Evolutionary conservation across 768 basidiomycete species (phyloP), one percentile per base, ranked within the genome.

Genomic region (Kwoniella sp.): DNA sequence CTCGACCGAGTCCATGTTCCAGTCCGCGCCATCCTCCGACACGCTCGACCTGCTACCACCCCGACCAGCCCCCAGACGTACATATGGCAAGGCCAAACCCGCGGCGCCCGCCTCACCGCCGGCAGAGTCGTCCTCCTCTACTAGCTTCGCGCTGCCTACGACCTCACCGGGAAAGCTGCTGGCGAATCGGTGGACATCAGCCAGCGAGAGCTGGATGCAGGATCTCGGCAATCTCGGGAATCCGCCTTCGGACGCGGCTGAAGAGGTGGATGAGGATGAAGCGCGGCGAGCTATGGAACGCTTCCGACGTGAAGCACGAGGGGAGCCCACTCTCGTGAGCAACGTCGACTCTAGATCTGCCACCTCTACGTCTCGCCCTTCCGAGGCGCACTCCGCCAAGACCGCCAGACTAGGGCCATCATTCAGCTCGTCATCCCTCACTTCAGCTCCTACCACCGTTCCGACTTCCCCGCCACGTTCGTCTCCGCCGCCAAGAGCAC

Each of bases 281-380:
- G 34, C 38, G 1, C 46, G 36, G 22, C 22, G 32, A 14, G 45
- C 28, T 38, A 61, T 61, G 60, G 60, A 53, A 22, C 45, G 45
- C 12, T 46, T 61, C 50, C 27, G 56, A 33, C 28, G 56, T 20
- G 41, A 57, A 37, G 56, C 51, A n/a, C 47, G 60, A 23, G 54
- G 46, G 19, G 34, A 31, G 19, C 9, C 19, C 6, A 14, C 37
- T n/a, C n/a, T n/a, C n/a, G n/a, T n/a, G n/a, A n/a, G n/a, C n/a
- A n/a, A n/a, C n/a, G n/a, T n/a, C n/a, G n/a, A n/a, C n/a, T n/a
- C n/a, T n/a, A n/a, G n/a, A n/a, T n/a, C n/a, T n/a, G n/a, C n/a
- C n/a, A n/a, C n/a, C n/a, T n/a, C n/a, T n/a, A n/a, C n/a, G n/a
- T n/a, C n/a, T n/a, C n/a, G n/a, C n/a, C n/a, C n/a, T n/a, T n/a